Conservation (phyloP, 2,329 filamentous ascomycete species). For the Cucurbitaria berberidis region DNA sequence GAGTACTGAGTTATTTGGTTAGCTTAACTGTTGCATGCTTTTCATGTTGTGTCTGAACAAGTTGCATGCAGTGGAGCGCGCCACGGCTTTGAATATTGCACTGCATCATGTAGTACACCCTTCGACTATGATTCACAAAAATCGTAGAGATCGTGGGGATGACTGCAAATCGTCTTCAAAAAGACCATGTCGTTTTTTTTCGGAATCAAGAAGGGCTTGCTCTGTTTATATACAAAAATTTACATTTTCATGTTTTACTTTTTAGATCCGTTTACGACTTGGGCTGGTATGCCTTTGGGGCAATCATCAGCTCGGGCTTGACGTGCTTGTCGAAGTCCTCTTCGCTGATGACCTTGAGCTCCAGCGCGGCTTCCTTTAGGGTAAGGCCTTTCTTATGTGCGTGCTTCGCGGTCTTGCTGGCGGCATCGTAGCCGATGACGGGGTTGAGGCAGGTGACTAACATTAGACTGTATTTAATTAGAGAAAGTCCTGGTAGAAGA, state of each 20-base stretch:
- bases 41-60: too few species aligned
- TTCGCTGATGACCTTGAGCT: slow-evolving; percentile 85
- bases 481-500: not conserved
- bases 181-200: not conserved
- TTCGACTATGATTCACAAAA: too few species aligned
- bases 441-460: slow-evolving; percentile 78
- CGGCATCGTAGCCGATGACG: slow-evolving; percentile 40
- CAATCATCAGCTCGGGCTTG: slow-evolving; percentile 92
- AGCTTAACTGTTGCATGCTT: too few species aligned
- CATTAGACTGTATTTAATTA: slow-evolving; percentile 73
- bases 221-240: not conserved
- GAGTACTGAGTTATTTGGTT: too few species aligned
- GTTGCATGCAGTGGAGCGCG: too few species aligned
- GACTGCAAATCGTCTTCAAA: too few species aligned
- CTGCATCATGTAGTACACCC: too few species aligned
- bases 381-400: slow-evolving; percentile 98
- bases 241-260: not conserved
- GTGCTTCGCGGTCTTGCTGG: slow-evolving; percentile 62
- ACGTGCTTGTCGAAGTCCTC: slow-evolving; percentile 92
- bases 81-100: too few species aligned
- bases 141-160: too few species aligned
- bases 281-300: slow-evolving; percentile 71
- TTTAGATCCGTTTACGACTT: slow-evolving; percentile 8
- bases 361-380: slow-evolving; percentile 90
- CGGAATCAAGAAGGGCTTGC: not conserved